phyloP scores from a whole-genome alignment of 495 filamentous ascomycete genomes.

The Bathelium albidoporum region DNA sequence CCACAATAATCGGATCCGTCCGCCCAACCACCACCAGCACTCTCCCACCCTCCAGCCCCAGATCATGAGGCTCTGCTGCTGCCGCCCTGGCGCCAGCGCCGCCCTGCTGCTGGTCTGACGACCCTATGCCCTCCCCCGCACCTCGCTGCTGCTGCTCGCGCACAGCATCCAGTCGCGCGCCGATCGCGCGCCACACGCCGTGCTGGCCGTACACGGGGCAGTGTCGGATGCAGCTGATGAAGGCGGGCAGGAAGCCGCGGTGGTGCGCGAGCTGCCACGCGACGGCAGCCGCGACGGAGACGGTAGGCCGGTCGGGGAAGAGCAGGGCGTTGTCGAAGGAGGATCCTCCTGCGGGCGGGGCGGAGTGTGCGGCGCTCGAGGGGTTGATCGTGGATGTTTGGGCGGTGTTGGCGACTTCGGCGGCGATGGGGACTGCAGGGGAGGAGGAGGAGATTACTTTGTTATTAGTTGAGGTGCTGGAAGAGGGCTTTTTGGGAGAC shows the following conservation, averaged over 20 bases:
- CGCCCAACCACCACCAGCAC: constrained; percentile 47
- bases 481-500: not conserved
- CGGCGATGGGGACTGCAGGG: not conserved
- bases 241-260: constrained; percentile 45
- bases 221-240: constrained; percentile 48
- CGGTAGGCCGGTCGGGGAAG: constrained; percentile 30
- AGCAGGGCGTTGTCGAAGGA: constrained; percentile 8
- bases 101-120: too few relatives aligned
- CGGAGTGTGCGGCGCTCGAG: not conserved
- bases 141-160: too few relatives aligned
- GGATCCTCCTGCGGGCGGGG: not conserved
- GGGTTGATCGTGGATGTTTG: constrained; percentile 5
- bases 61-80: too few relatives aligned
- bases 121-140: constrained; percentile 13
- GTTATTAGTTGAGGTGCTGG: not conserved
- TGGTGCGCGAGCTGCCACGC: constrained; percentile 49
- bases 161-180: constrained; percentile 37
- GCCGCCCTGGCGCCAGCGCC: too few relatives aligned
- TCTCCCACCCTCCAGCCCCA: constrained; percentile 38
- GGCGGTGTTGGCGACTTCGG: constrained; percentile 10
- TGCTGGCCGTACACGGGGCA: constrained; percentile 44
- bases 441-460: not conserved
- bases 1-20: constrained; percentile 43
- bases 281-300: constrained; percentile 38
- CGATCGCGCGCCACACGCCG: constrained; percentile 48